Evolutionary conservation across 2,329 filamentous ascomycete species (phyloP).

Genomic region (Chrysosporium queenslandicum): DNA sequence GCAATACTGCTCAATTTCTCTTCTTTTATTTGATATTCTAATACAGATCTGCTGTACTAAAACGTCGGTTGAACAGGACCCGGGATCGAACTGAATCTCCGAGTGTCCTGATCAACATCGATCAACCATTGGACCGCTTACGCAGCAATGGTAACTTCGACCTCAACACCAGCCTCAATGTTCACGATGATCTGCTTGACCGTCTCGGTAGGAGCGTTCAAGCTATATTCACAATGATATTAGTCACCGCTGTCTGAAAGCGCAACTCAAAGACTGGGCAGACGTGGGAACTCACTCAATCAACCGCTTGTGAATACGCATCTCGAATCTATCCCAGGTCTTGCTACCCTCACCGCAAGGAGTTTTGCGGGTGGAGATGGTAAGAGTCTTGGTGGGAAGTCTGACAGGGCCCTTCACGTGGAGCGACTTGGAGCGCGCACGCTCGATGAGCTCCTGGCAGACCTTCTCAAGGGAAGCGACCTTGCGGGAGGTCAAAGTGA

Average conservation of each 20-base stretch:
- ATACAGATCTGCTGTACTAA: not conserved
- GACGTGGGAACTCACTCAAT: slow-evolving; percentile 60
- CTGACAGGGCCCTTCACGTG: slow-evolving; percentile 97
- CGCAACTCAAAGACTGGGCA: not conserved
- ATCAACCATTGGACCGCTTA: slow-evolving; percentile 27
- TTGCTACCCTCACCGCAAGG: slow-evolving; percentile 99
- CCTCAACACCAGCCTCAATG: slow-evolving; percentile 46
- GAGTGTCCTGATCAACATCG: not conserved
- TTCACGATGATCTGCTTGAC: slow-evolving; percentile 47
- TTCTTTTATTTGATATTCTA: not conserved
- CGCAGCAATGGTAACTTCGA: slow-evolving; percentile 45
- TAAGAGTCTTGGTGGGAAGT: slow-evolving; percentile 92
- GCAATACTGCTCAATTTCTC: not conserved
- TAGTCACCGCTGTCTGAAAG: not conserved
- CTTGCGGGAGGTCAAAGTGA: slow-evolving; percentile 93
- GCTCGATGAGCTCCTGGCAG: slow-evolving; percentile 95
- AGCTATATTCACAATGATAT: slow-evolving; percentile 38
- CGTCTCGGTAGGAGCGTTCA: slow-evolving; percentile 89
- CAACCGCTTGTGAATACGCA: slow-evolving; percentile 98
- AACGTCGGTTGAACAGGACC: not conserved
- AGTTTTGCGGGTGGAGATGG: slow-evolving; percentile 97
- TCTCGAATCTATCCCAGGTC: slow-evolving; percentile 98
- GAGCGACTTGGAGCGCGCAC: slow-evolving; percentile 96
- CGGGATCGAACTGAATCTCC: not conserved
- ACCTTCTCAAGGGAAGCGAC: slow-evolving; percentile 95